phyloP scores from a whole-genome alignment of 352 stramenopile species.

The Pythium biforme region DNA sequence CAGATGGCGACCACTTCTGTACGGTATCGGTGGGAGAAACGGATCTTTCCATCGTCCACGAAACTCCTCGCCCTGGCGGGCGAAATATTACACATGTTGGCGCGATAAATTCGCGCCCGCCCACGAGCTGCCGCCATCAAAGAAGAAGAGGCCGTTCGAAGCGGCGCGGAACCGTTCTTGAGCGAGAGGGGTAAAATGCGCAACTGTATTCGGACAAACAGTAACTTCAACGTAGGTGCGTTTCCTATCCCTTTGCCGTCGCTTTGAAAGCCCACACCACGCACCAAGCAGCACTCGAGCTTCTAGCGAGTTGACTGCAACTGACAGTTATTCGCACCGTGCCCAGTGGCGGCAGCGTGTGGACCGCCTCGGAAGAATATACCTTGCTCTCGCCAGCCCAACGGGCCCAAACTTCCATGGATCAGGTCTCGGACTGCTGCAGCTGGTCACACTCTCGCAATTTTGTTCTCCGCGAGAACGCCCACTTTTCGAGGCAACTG shows the following conservation, averaged over 20 bases:
- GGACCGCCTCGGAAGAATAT: too few relatives aligned
- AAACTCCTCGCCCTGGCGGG: neutral
- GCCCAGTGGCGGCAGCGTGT: neutral
- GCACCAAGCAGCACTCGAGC: neutral
- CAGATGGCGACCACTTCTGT: conserved; percentile 22
- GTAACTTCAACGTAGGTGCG: neutral
- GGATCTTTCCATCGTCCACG: conserved; percentile 20
- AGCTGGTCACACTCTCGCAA: conserved; percentile 8
- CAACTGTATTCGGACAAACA: neutral
- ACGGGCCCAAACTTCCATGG: neutral
- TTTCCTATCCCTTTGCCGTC: neutral
- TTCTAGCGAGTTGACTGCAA: neutral
- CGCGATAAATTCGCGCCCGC: neutral
- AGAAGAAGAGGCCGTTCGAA: neutral
- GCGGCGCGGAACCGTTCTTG: neutral
- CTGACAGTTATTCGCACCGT: neutral
- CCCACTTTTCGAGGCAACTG: conserved; percentile 3
- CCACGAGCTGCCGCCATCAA: neutral
- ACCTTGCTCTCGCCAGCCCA: neutral
- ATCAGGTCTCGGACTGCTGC: neutral
- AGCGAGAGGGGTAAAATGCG: neutral
- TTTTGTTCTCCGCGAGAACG: conserved; percentile 14
- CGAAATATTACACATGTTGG: conserved; percentile 15
- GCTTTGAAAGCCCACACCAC: too few relatives aligned
- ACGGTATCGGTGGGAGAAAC: conserved; percentile 1